Evolutionary conservation across 2,329 filamentous ascomycete genomes (phyloP).

Genomic region (Calonectria pseudoturangicola): DNA sequence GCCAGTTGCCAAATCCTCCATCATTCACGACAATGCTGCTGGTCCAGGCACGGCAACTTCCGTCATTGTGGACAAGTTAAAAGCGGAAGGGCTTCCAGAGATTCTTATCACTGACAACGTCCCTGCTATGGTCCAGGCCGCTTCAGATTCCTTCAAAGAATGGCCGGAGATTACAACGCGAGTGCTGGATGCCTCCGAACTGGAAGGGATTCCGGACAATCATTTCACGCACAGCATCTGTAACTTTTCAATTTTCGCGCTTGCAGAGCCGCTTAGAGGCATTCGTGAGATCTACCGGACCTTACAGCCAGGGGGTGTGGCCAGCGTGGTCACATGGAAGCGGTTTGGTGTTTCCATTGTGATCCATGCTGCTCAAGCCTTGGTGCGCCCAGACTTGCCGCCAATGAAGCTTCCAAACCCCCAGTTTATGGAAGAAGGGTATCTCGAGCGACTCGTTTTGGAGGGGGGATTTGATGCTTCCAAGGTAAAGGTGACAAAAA

Average conservation of each 20-base stretch:
- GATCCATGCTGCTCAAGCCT: slow-evolving; percentile 55
- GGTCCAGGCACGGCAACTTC: slow-evolving; percentile 57
- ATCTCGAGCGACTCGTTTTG: slow-evolving; percentile 43
- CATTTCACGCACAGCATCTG: slow-evolving; percentile 54
- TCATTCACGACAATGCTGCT: slow-evolving; percentile 59
- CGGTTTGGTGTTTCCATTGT: slow-evolving; percentile 52
- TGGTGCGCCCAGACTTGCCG: slow-evolving; percentile 54
- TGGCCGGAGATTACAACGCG: slow-evolving; percentile 36
- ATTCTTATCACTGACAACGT: slow-evolving; percentile 49
- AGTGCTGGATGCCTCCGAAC: slow-evolving; percentile 47
- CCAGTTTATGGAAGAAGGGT: slow-evolving; percentile 51
- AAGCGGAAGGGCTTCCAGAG: slow-evolving; percentile 4
- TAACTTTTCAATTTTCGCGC: slow-evolving; percentile 58
- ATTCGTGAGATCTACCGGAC: slow-evolving; percentile 57
- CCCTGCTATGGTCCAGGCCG: slow-evolving; percentile 44
- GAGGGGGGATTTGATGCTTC: slow-evolving; percentile 52
- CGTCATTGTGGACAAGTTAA: slow-evolving; percentile 46
- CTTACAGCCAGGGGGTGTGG: slow-evolving; percentile 54
- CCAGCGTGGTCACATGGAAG: slow-evolving; percentile 51
- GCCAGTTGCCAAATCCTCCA: slow-evolving; percentile 50
- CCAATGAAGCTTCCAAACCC: slow-evolving; percentile 52
- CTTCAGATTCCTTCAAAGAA: slow-evolving; percentile 40
- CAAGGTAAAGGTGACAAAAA: slow-evolving; percentile 37
- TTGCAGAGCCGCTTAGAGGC: slow-evolving; percentile 49
- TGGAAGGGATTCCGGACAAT: slow-evolving; percentile 45